These are phyloP conservation scores for Paraurostyla sp. DNA, from an alignment of 73 alveolate genomes.

Conservation along the genomic window DNA sequence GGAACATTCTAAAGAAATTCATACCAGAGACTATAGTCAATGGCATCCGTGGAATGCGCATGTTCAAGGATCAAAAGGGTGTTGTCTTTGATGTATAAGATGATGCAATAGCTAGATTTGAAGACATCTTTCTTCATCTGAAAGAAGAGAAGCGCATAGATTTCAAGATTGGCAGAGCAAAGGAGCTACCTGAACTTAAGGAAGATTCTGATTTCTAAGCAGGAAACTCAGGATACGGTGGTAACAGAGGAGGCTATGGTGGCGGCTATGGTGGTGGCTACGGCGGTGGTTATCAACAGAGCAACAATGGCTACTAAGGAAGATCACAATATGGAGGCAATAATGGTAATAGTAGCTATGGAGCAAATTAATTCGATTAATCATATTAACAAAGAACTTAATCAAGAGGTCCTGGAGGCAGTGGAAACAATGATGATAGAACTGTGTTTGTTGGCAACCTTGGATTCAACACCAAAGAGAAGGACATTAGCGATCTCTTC, in stretches of 20 bases:
- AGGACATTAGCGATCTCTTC: constrained; percentile 31
- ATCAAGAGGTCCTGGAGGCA: constrained; percentile 4
- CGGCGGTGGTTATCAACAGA: background rate
- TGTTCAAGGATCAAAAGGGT: constrained; percentile 56
- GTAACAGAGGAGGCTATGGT: constrained; percentile 30
- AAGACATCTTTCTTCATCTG: constrained; percentile 48
- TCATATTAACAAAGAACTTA: background rate
- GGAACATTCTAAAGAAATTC: constrained; percentile 45
- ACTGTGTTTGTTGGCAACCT: constrained; percentile 59
- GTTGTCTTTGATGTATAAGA: constrained; percentile 70
- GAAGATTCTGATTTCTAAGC: constrained; percentile 48
- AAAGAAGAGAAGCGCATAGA: constrained; percentile 13
- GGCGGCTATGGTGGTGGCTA: constrained; percentile 39
- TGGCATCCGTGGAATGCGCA: constrained; percentile 45
- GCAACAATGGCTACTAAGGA: background rate
- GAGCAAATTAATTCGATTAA: background rate
- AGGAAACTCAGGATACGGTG: constrained; percentile 2
- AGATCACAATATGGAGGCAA: constrained; percentile 32
- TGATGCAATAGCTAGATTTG: constrained; percentile 20
- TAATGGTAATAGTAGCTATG: background rate
- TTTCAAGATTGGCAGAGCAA: constrained; percentile 55
- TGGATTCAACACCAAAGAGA: constrained; percentile 45
- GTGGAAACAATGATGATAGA: constrained; percentile 29
- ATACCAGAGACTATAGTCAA: constrained; percentile 11
- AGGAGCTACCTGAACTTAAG: constrained; percentile 65